Conservation (phyloP, 2,329 filamentous ascomycete species). For the Monilinia fructigena region DNA sequence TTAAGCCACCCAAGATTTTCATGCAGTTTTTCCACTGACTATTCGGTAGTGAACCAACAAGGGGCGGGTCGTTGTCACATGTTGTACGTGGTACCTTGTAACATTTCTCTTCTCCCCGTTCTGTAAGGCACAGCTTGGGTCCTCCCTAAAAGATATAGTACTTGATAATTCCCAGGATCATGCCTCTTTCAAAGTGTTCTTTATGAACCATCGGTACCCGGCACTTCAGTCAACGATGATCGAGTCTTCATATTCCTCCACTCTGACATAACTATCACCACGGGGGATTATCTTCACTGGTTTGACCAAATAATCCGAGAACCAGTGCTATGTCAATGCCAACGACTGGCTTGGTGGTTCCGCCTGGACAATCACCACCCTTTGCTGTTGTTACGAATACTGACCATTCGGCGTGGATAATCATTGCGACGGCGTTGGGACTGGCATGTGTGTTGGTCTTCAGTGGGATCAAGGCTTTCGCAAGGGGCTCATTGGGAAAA, state of each 20-base stretch:
- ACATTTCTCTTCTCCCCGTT: background rate
- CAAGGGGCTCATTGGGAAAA: constrained; percentile 5
- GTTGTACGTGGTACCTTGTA: constrained; percentile 1
- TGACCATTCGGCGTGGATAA: constrained; percentile 28
- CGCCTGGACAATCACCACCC: constrained; percentile 22
- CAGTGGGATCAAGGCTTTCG: constrained; percentile 22
- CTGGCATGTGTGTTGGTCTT: constrained; percentile 24
- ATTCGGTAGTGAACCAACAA: background rate
- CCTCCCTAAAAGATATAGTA: background rate
- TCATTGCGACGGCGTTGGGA: constrained; percentile 25
- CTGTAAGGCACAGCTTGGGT: background rate
- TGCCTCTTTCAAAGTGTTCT: constrained; percentile 1
- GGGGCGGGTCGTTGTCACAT: background rate
- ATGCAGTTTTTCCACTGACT: background rate
- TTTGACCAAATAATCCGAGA: background rate
- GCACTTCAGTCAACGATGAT: constrained; percentile 12
- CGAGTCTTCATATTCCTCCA: background rate
- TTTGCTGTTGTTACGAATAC: constrained; percentile 27
- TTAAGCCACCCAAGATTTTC: too few species aligned
- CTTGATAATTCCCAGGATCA: background rate
- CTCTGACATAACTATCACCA: background rate
- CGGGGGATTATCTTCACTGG: background rate
- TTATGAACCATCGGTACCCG: constrained; percentile 14
- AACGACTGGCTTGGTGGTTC: constrained; percentile 16
- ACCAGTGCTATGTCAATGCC: constrained; percentile 10